These are phyloP conservation scores for Hypoxylon lenormandii DNA, from an alignment of 495 filamentous ascomycete species.

Conservation along the genomic window DNA sequence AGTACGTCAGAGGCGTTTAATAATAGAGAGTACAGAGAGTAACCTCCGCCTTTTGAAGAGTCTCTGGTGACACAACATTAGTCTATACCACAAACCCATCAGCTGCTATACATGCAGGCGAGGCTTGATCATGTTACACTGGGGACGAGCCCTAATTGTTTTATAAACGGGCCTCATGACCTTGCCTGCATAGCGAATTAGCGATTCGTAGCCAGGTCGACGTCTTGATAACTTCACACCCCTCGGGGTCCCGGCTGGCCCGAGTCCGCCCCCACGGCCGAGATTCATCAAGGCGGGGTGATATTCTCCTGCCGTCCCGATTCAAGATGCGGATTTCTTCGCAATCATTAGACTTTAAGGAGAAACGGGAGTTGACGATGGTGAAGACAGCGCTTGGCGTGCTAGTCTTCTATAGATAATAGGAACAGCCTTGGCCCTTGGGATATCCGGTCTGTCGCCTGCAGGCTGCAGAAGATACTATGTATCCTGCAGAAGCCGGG, in stretches of 20 bases:
- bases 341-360: neutral
- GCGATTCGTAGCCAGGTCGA: constrained; percentile 1
- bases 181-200: constrained; percentile 30
- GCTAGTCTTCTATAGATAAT: too few species aligned
- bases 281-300: neutral
- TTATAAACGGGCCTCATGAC: constrained; percentile 40
- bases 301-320: neutral
- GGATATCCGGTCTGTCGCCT: constrained; percentile 32
- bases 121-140: constrained; percentile 38
- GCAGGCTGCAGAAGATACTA: constrained; percentile 35
- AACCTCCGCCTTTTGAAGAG: constrained; percentile 1
- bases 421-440: neutral
- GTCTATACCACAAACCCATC: constrained; percentile 21
- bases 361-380: constrained; percentile 1
- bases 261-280: neutral
- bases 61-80: constrained; percentile 33
- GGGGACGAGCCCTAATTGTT: constrained; percentile 18
- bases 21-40: constrained; percentile 7
- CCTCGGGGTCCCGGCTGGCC: constrained; percentile 13
- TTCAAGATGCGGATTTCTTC: neutral
- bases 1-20: constrained; percentile 14
- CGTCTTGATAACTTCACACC: constrained; percentile 9
- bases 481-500: constrained; percentile 33
- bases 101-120: constrained; percentile 32
- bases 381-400: neutral